A percentile compares a stretch with the other conserved stretches of the same genome.
Conservation (phyloP, 108 stramenopile genomes). For the Skeletonema tropicum region DNA sequence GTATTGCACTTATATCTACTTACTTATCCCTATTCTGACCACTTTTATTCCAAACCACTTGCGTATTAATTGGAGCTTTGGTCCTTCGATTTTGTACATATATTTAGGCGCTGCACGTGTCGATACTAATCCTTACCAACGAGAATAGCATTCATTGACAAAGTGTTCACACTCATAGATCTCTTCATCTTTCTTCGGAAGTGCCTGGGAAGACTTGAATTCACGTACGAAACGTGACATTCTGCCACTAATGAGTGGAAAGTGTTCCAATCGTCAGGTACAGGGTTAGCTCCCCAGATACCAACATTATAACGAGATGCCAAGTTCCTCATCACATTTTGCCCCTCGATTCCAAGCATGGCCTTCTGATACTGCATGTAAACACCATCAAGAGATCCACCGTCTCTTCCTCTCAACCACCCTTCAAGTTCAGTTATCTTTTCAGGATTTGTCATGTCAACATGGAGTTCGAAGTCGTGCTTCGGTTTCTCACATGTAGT, state of each 20-base stretch:
- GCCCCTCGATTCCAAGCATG: conserved; percentile 43
- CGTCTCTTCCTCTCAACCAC: conserved; percentile 46
- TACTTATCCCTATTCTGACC: no score
- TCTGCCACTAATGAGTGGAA: conserved; percentile 49
- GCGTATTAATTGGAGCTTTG: no score
- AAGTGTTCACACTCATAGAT: conserved; percentile 21
- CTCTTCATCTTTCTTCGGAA: conserved; percentile 48
- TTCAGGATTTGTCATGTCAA: conserved; percentile 48
- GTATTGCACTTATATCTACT: no score
- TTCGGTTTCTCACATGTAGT: conserved; percentile 32
- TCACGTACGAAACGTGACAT: conserved; percentile 50
- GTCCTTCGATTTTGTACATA: no score
- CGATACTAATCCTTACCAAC: background rate
- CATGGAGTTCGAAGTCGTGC: conserved; percentile 28
- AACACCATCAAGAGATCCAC: conserved; percentile 45
- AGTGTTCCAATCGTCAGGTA: conserved; percentile 51
- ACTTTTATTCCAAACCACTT: no score
- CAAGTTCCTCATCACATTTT: conserved; percentile 36
- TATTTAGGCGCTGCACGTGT: background rate
- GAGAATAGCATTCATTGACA: conserved; percentile 29
- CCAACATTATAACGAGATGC: conserved; percentile 37
- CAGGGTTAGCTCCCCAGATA: conserved; percentile 48
- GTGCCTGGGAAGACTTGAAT: conserved; percentile 41
- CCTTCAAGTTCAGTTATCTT: conserved; percentile 21
- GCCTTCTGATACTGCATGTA: conserved; percentile 52